These are phyloP conservation scores for Aschersonia sp. DNA, from an alignment of 2,329 filamentous ascomycete genomes.

Conservation along the genomic window DNA sequence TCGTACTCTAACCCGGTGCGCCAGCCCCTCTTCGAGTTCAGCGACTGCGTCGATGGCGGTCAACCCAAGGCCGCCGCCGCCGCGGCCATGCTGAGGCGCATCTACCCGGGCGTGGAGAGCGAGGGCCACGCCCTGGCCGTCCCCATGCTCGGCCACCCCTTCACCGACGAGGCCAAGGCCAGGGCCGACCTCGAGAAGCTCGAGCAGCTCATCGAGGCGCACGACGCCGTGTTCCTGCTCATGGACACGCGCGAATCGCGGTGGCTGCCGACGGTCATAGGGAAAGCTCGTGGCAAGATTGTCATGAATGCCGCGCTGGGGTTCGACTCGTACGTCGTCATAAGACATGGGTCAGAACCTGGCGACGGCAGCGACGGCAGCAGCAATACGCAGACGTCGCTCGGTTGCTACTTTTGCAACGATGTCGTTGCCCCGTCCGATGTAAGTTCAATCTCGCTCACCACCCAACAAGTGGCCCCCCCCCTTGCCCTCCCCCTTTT, in stretches of 20 bases:
- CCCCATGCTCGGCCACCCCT: conserved; percentile 89
- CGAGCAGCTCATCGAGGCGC: conserved; percentile 59
- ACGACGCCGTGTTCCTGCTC: conserved; percentile 89
- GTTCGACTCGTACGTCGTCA: conserved; percentile 93
- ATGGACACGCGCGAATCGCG: conserved; percentile 93
- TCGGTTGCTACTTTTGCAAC: conserved; percentile 98
- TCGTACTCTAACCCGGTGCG: conserved; percentile 95
- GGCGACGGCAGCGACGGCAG: conserved; percentile 1
- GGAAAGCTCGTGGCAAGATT: conserved; percentile 81
- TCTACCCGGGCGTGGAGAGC: conserved; percentile 81
- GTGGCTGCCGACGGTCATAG: conserved; percentile 94
- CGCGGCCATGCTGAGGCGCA: conserved; percentile 64
- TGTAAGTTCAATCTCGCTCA: conserved; percentile 37
- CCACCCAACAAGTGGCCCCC: not conserved
- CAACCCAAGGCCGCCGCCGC: conserved; percentile 71
- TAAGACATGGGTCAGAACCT: conserved; percentile 72
- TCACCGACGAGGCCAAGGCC: conserved; percentile 55
- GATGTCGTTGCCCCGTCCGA: conserved; percentile 91
- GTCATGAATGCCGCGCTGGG: conserved; percentile 94
- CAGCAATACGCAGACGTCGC: conserved; percentile 41
- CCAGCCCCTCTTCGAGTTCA: conserved; percentile 81
- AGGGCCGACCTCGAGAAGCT: conserved; percentile 63
- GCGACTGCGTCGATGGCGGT: conserved; percentile 77
- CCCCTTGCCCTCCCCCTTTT: not conserved
- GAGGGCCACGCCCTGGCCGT: conserved; percentile 71